These are phyloP conservation scores for Microdochium nivale DNA, from an alignment of 2,329 filamentous ascomycete species.

Conservation along the genomic window DNA sequence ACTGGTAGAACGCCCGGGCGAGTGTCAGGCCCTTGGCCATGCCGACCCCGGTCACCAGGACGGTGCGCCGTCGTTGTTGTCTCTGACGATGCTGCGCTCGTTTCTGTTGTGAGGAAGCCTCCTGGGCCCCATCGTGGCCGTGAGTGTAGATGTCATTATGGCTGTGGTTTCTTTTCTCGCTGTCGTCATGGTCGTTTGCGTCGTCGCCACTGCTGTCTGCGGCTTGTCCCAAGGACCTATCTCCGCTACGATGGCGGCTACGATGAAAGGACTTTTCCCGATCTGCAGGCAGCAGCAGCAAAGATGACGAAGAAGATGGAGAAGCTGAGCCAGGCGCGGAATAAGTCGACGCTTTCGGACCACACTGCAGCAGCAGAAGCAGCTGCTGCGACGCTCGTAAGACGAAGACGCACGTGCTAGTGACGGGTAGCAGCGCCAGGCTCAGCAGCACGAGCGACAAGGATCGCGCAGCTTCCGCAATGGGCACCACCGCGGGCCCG, in stretches of 20 bases:
- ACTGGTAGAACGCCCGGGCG: slow-evolving; percentile 54
- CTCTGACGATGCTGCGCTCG: neutral
- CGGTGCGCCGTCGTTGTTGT: slow-evolving; percentile 24
- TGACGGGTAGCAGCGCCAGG: neutral
- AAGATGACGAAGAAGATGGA: neutral
- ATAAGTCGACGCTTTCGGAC: neutral
- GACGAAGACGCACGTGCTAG: neutral
- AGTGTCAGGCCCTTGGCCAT: slow-evolving; percentile 64
- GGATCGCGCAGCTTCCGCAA: neutral
- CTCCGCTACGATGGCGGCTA: neutral
- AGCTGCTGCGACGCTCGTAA: neutral
- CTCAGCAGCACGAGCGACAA: neutral
- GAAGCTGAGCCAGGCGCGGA: too few relatives aligned
- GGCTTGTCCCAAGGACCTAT: too few relatives aligned
- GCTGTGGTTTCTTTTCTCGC: too few relatives aligned
- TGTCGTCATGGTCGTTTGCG: neutral
- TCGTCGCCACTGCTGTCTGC: neutral
- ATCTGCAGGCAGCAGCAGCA: neutral
- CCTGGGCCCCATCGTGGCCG: neutral
- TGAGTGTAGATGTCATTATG: neutral
- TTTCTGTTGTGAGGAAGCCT: neutral
- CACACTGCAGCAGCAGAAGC: neutral
- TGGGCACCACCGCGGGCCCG: too few relatives aligned
- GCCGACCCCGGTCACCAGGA: slow-evolving; percentile 64
- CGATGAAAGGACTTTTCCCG: neutral